Evolutionary conservation across 768 basidiomycete species (phyloP).

Genomic region (Naematelia encephala): DNA sequence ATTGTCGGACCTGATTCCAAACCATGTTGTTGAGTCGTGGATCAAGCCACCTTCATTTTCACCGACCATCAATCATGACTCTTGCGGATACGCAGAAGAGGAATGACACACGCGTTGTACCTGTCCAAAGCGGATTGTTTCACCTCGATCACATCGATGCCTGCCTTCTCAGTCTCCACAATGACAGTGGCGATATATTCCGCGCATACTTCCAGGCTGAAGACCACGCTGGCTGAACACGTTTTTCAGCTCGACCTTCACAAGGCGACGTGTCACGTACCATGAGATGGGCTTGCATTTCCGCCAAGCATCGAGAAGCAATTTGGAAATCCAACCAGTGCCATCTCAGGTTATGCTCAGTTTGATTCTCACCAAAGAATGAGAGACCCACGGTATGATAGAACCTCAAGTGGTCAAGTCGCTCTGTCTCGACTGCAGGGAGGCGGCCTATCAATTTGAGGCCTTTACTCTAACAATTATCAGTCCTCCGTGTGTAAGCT

Average conservation of each 20-base stretch:
- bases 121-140: constrained; percentile 20
- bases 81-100: background rate
- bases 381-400: constrained; percentile 19
- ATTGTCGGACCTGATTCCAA: background rate
- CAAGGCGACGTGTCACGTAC: background rate
- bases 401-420: background rate
- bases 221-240: constrained; percentile 17
- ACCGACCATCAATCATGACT: background rate
- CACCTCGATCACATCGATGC: constrained; percentile 18
- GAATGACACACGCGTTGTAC: background rate
- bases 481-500: no score
- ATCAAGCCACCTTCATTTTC: background rate
- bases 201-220: constrained; percentile 24
- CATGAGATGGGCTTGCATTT: constrained; percentile 25
- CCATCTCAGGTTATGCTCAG: background rate
- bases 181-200: constrained; percentile 24
- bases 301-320: constrained; percentile 13
- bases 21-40: background rate
- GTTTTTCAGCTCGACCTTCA: background rate
- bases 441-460: no score
- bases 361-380: background rate
- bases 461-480: no score
- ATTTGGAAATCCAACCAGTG: background rate
- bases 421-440: background rate
- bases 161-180: constrained; percentile 7